Percentiles rank a stretch among this genome's conserved stretches.
Conservation (phyloP, 202 grass and related monocot species). For the Hordeum pubiflorum region DNA sequence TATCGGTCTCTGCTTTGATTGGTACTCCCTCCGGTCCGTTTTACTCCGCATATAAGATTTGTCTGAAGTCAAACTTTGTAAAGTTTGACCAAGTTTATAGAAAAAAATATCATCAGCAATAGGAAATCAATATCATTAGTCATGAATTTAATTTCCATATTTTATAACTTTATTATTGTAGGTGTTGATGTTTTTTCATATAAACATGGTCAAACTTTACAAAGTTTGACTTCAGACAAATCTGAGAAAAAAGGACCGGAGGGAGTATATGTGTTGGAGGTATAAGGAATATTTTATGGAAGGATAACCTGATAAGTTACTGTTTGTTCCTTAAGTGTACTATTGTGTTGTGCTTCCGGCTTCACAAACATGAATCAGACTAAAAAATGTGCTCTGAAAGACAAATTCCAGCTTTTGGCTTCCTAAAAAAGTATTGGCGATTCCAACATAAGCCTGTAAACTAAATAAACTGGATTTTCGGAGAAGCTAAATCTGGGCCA, state of each 20-base stretch:
- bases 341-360: neutral
- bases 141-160: no score
- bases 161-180: no score
- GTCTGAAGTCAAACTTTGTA: no score
- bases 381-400: neutral
- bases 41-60: no score
- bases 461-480: neutral
- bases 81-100: no score
- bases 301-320: neutral
- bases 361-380: neutral
- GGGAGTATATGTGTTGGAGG: neutral
- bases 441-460: neutral
- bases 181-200: no score
- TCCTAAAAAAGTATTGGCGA: neutral
- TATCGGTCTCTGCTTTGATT: constrained; percentile 7
- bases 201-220: no score
- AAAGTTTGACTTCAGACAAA: no score
- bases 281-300: neutral
- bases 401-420: neutral
- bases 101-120: no score
- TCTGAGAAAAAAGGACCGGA: no score
- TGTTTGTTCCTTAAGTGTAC: neutral
- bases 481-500: neutral
- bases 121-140: no score
- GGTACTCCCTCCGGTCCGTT: neutral